Conservation (phyloP, 2,329 filamentous ascomycete species). For the Pestalotiopsis sp. region DNA sequence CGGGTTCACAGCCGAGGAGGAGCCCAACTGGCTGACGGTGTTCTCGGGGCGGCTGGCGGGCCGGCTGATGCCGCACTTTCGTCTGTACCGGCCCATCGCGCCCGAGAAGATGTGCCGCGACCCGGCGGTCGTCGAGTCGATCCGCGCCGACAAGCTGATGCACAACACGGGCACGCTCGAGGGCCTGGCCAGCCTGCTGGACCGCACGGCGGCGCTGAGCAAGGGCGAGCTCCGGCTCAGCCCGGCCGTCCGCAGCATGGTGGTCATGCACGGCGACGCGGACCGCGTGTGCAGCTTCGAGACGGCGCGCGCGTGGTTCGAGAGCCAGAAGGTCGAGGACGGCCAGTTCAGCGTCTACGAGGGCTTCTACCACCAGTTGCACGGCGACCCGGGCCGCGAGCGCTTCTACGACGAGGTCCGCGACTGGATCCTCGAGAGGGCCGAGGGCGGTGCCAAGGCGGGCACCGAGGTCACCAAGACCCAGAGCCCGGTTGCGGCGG, state of each 20-base stretch:
- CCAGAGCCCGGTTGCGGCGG: neutral
- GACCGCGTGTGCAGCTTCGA: slow-evolving; percentile 71
- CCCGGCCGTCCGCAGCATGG: slow-evolving; percentile 62
- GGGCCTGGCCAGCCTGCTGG: slow-evolving; percentile 75
- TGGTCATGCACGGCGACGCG: slow-evolving; percentile 74
- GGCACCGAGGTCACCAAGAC: slow-evolving; percentile 3
- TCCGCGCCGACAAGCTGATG: slow-evolving; percentile 68
- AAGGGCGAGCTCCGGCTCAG: slow-evolving; percentile 55
- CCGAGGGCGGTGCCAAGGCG: slow-evolving; percentile 9
- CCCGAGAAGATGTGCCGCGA: slow-evolving; percentile 68
- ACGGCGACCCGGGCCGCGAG: slow-evolving; percentile 58
- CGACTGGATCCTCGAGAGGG: slow-evolving; percentile 64
- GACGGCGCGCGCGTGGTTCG: slow-evolving; percentile 65
- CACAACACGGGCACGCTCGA: slow-evolving; percentile 88
- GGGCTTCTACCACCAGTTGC: slow-evolving; percentile 77
- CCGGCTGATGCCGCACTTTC: slow-evolving; percentile 65
- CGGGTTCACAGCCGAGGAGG: slow-evolving; percentile 65
- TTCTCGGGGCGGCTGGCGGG: slow-evolving; percentile 67
- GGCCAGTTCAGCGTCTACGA: slow-evolving; percentile 74
- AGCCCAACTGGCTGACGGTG: slow-evolving; percentile 66
- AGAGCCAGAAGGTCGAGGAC: slow-evolving; percentile 61
- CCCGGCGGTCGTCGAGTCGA: slow-evolving; percentile 58
- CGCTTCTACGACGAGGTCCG: slow-evolving; percentile 61
- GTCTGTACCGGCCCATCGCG: slow-evolving; percentile 68
- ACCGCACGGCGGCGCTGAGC: slow-evolving; percentile 66